Conservation (phyloP, 495 filamentous ascomycete genomes). For the Aspergillus sclerotioniger region DNA sequence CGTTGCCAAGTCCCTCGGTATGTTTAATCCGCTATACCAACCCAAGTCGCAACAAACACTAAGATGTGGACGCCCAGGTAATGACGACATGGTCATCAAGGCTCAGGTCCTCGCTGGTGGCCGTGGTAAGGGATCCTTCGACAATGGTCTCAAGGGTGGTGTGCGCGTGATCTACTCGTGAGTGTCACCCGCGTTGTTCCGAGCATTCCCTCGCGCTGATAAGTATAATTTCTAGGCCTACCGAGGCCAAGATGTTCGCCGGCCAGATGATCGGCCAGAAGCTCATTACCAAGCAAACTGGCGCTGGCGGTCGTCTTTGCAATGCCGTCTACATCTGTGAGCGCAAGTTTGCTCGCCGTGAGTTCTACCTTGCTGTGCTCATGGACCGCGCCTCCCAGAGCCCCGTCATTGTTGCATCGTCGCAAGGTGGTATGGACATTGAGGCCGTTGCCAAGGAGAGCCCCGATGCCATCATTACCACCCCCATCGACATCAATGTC, state of each 20-base stretch:
- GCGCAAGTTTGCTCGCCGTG: slow-evolving; percentile 97
- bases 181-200: slow-evolving; percentile 25
- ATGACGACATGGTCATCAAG: slow-evolving; percentile 99
- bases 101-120: slow-evolving; percentile 97
- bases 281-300: slow-evolving; percentile 99
- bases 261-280: slow-evolving; percentile 99
- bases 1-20: slow-evolving; percentile 84
- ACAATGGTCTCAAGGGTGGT: slow-evolving; percentile 98
- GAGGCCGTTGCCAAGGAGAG: slow-evolving; percentile 97
- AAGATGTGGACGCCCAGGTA: slow-evolving; percentile 47
- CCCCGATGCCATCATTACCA: slow-evolving; percentile 91
- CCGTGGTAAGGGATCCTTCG: slow-evolving; percentile 93
- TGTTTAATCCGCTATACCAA: slow-evolving; percentile 16
- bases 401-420: slow-evolving; percentile 95
- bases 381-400: slow-evolving; percentile 93
- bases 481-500: slow-evolving; percentile 86
- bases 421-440: slow-evolving; percentile 98
- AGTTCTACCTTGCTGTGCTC: slow-evolving; percentile 97
- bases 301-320: slow-evolving; percentile 84
- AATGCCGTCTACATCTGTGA: slow-evolving; percentile 98
- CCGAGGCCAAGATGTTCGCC: slow-evolving; percentile 95
- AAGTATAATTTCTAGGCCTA: slow-evolving; percentile 46
- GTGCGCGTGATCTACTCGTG: slow-evolving; percentile 97
- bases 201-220: slow-evolving; percentile 16
- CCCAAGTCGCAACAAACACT: slow-evolving; percentile 26